These are phyloP conservation scores for Dactylorhiza incarnata DNA, from an alignment of 106 monocot species.

Conservation along the genomic window DNA sequence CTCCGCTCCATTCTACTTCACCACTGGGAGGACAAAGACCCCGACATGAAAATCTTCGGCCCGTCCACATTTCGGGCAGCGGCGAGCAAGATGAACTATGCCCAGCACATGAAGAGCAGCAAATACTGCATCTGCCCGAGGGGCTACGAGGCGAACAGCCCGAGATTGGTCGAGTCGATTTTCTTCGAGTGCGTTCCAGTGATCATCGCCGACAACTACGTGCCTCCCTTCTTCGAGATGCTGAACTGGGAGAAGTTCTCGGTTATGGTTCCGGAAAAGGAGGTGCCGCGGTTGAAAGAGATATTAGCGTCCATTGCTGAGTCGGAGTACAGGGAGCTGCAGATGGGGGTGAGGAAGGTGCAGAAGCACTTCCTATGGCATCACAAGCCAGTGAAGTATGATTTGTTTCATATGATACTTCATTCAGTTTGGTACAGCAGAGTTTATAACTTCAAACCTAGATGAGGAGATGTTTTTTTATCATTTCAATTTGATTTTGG, in stretches of 20 bases:
- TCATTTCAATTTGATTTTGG: background rate
- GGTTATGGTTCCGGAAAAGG: slow-evolving; percentile 33
- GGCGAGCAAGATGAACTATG: slow-evolving; percentile 23
- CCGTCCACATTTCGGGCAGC: slow-evolving; percentile 8
- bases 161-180: slow-evolving; percentile 42
- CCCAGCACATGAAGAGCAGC: slow-evolving; percentile 42
- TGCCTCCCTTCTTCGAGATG: slow-evolving; percentile 54
- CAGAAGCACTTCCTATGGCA: slow-evolving; percentile 61
- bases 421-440: slow-evolving; percentile 52
- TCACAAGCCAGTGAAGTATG: slow-evolving; percentile 37
- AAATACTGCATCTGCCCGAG: slow-evolving; percentile 63
- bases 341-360: slow-evolving; percentile 40
- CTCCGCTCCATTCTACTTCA: slow-evolving; percentile 37
- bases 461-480: slow-evolving; percentile 6
- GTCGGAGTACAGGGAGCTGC: slow-evolving; percentile 25
- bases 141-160: slow-evolving; percentile 53
- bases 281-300: slow-evolving; percentile 41
- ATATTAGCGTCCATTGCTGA: slow-evolving; percentile 27
- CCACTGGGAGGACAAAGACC: slow-evolving; percentile 52
- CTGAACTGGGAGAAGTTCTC: slow-evolving; percentile 57
- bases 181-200: slow-evolving; percentile 60
- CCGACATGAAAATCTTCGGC: slow-evolving; percentile 47
- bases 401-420: slow-evolving; percentile 56
- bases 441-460: slow-evolving; percentile 30
- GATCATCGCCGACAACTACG: slow-evolving; percentile 54